Evolutionary conservation across 2,329 filamentous ascomycete genomes (phyloP).

Genomic region (Botryotinia convoluta): DNA sequence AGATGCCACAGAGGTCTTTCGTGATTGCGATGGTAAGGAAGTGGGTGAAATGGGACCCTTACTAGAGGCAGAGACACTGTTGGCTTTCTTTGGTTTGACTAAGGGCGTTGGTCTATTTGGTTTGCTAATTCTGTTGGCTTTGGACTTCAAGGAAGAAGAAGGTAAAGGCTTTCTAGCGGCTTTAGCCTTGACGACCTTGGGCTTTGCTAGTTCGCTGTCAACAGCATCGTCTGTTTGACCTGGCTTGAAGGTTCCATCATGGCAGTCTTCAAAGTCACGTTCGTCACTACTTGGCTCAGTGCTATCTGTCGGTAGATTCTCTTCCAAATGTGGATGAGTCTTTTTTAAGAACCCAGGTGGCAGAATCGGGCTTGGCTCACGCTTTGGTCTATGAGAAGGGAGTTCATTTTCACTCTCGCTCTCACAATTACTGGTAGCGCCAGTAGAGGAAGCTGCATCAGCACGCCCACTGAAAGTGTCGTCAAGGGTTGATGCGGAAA

Average conservation of each 20-base stretch:
- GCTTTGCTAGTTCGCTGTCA: constrained; percentile 30
- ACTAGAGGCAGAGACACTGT: constrained; percentile 33
- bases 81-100: constrained; percentile 52
- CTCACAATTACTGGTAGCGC: constrained; percentile 77
- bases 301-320: constrained; percentile 55
- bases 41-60: constrained; percentile 58
- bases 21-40: constrained; percentile 66
- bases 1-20: constrained; percentile 73
- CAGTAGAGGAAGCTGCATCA: constrained; percentile 79
- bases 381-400: constrained; percentile 57
- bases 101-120: constrained; percentile 37
- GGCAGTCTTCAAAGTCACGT: constrained; percentile 50
- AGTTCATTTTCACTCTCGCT: constrained; percentile 64
- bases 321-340: constrained; percentile 48
- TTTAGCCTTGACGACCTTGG: constrained; percentile 45
- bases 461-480: constrained; percentile 90
- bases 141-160: constrained; percentile 45
- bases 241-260: constrained; percentile 38
- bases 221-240: constrained; percentile 30
- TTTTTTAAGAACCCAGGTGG: constrained; percentile 45
- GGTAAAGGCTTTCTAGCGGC: constrained; percentile 43
- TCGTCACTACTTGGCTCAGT: constrained; percentile 62
- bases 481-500: constrained; percentile 88
- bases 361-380: constrained; percentile 51
- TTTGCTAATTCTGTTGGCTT: constrained; percentile 47